phyloP scores from a whole-genome alignment of 2,329 filamentous ascomycete species.

The Botrytis sinoallii region DNA sequence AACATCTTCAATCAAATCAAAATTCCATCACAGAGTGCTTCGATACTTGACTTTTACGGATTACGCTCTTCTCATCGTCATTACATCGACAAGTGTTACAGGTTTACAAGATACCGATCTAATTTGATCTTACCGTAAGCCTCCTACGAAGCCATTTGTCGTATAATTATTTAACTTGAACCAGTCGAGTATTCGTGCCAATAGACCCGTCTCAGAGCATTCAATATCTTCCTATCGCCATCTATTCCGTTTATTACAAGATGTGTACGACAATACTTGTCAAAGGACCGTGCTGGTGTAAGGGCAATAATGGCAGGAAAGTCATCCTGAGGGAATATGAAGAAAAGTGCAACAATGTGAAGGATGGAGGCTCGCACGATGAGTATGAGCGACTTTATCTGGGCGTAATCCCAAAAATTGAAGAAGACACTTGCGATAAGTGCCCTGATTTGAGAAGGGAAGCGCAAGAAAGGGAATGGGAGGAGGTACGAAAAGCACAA shows the following conservation, averaged over 20 bases:
- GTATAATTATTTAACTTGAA: background rate
- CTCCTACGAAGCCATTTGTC: background rate
- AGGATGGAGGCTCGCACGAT: background rate
- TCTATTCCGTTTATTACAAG: background rate
- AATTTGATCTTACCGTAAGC: background rate
- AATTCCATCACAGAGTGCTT: background rate
- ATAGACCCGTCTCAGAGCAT: background rate
- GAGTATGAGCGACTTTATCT: fast-evolving
- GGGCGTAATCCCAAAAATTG: fast-evolving
- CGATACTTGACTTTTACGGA: background rate
- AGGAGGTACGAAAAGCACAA: background rate
- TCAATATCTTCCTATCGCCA: background rate
- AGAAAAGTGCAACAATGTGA: background rate
- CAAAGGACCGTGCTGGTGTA: background rate
- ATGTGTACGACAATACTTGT: background rate
- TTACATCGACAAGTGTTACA: background rate
- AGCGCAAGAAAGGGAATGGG: background rate
- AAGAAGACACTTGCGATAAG: background rate
- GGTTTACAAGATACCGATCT: background rate
- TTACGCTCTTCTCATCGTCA: background rate
- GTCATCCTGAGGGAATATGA: fast-evolving
- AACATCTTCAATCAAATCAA: background rate
- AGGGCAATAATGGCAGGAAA: background rate
- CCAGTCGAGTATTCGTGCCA: background rate
- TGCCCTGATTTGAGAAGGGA: background rate